Base-by-base conservation (phyloP, 1,284 basidiomycete genomes). In the Inonotus obliquus region DNA sequence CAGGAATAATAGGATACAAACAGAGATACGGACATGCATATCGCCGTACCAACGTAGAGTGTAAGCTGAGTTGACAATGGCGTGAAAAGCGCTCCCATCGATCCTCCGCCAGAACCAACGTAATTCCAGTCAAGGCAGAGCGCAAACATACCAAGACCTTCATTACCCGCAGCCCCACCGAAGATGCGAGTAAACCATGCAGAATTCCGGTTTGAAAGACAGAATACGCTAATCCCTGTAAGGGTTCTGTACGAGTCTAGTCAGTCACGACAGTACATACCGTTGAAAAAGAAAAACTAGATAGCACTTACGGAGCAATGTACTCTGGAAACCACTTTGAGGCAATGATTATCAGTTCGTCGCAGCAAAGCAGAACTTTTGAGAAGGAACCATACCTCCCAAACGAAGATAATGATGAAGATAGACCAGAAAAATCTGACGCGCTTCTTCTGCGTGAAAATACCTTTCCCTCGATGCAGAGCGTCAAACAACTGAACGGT, bases 131-230 rank as follows among this genome's bases (percentile, higher is more conserved):
- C 84, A 49, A 86, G 77, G 65, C 77, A 81, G 63, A 84, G 68
- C 5, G 79, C 76, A 25, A 82, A 68, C 35, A 83, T 63, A 7
- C 79, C 81, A 25, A 83, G 75, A 17, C 81, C 81, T 68, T 86
- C 80, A 63, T 87, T 85, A 64, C 83, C 83, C 65, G 81, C 81
- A 2, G 76, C 81, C 25, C 84, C 83, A 48, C 85, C 84, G 58
- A 87, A 86, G 1, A 87, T 69, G 35, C 79, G 78, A 1, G 83
- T 80, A 67, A 86, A 79, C 25, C 78, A 70, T 0, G 74, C 65
- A 23, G 71, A 80, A 21, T 74, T 71, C 55, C 77, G 83, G 62
- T 79, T 76, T 7, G 82, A 85, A 17, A 87, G 72, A 64, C 86
- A 87, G 69, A 86, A 80, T 35, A 87, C 77, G 0, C 72, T 82